Evolutionary conservation across 371 early-diverging fungal genomes (phyloP).

Genomic region (Mortierella sp.): DNA sequence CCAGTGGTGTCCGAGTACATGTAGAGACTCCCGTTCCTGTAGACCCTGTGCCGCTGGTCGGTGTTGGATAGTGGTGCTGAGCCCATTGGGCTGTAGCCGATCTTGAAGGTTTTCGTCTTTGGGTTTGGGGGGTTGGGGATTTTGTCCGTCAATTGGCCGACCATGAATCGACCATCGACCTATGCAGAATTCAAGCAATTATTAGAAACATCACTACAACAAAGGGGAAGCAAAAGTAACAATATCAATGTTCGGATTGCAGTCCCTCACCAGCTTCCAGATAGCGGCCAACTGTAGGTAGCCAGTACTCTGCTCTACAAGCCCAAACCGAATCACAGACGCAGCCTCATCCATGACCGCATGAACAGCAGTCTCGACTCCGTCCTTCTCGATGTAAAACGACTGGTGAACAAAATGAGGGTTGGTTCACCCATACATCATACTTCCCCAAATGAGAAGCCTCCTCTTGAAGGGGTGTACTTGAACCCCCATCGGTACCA

Average conservation of each 20-base stretch:
- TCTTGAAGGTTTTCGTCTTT: neutral
- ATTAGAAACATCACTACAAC: too few relatives aligned
- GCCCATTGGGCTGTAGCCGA: neutral
- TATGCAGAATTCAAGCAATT: neutral
- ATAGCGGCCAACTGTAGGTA: neutral
- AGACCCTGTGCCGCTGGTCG: neutral
- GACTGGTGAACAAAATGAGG: neutral
- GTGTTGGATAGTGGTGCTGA: neutral
- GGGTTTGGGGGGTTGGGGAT: neutral
- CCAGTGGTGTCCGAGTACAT: neutral
- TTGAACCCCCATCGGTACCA: neutral
- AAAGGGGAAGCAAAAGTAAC: neutral
- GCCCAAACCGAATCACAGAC: neutral
- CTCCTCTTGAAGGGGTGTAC: too few relatives aligned
- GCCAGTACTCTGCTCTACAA: neutral
- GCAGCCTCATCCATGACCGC: conserved; percentile 1
- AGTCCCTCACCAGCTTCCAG: neutral
- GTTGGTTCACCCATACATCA: neutral
- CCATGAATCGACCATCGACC: neutral
- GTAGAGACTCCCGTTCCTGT: neutral
- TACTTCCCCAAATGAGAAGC: neutral
- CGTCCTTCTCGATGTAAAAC: neutral
- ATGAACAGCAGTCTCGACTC: neutral
- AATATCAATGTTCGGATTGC: neutral
- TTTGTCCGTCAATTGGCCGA: neutral